Base-by-base conservation (phyloP, 129 eudicot species). In the Flaveria bidentis region DNA sequence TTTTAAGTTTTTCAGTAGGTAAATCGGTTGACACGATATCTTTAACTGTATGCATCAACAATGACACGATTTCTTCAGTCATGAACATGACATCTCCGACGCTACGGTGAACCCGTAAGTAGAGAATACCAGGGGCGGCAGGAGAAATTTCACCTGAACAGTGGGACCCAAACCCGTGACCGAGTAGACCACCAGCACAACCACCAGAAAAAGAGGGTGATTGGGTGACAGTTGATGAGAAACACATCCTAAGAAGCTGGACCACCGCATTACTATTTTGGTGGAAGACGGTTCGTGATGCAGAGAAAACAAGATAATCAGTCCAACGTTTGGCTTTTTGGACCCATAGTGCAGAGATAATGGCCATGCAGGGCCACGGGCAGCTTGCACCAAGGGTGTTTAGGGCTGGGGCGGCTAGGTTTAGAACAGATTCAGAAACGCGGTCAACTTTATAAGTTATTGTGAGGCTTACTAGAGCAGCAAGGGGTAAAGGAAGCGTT, bases 291-390 rank as follows among this genome's bases (percentile, higher is more conserved):
- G 93, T 88, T 14, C 88, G 87, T 26, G 99, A 89, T 22, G 99
- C 97, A 20, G 89, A 77, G 78, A 91, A 95, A 68, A 95, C 80
- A 3, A 95, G 92, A 67, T 81, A 84, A 82, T 95, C 97, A 50
- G 89, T 87, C 99, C 99, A 95, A 30, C 97, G 97, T 78, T 87
- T 95, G 70, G 87, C 97, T 78, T 95, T 95, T 73, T 91, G 97
- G 64, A 86, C 84, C 99, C 99, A 95, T 1, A 95, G 84, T 36
- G 99, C 83, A 26, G 96, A 71, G 56, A 95, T 84, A 51, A 95
- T 86, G 68, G 97, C 92, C 96, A 95, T 87, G 84, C 97, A 91
- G 30, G 99, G 99, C 96, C 97, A 95, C 2, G 99, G 99, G 71
- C 99, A 95, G 66, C 94, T 84, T 3, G 88, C 87, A 66, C 92